Evolutionary conservation across 129 eudicot genomes (phyloP), one percentile per base, ranked within the genome.

Genomic region (Artemisia tridentata): DNA sequence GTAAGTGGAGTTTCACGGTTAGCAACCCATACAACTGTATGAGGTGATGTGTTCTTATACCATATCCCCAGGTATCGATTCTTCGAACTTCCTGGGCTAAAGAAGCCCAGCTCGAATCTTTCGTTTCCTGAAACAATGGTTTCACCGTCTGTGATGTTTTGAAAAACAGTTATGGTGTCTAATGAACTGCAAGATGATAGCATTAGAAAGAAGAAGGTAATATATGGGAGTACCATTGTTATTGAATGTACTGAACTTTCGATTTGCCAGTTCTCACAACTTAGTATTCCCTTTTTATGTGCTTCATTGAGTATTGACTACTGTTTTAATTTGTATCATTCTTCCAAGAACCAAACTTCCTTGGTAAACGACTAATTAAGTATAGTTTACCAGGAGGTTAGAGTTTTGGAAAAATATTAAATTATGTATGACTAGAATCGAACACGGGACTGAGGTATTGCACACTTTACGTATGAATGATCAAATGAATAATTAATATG

Each of bases 71-170:
- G 56, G 56, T 51, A 71, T 18, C 80, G 74, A 31, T 71, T 45
- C 4, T 58, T 71, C 7, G 75, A 71, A 58, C 56, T 58, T 14
- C 75, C 75, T 45, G 67, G 75, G 25, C 67, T 56, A 45, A 71
- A 58, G 75, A 71, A 71, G 45, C 75, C 75, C 23, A 71, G 11
- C 73, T 69, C 73, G 17, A 69, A 69, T 16, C 0, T 53, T 31
- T 29, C 1, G 7, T 69, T 53, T 14, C 14, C 31, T 0, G 73
- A 69, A 17, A 69, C 63, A 17, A 69, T 53, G 73, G 73, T 69
- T 3, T 53, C 51, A 53, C 52, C 63, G 18, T 69, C 73, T 53
- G 63, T 27, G 63, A 69, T 52, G 51, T 31, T 69, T 69, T 53
- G 63, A 11, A n/a, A n/a, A 29, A 53, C 52, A 11, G 63, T 2